Evolutionary conservation across 257 asterid genomes (phyloP), one percentile per base, ranked within the genome.

Genomic region (Przewalskia tangutica): DNA sequence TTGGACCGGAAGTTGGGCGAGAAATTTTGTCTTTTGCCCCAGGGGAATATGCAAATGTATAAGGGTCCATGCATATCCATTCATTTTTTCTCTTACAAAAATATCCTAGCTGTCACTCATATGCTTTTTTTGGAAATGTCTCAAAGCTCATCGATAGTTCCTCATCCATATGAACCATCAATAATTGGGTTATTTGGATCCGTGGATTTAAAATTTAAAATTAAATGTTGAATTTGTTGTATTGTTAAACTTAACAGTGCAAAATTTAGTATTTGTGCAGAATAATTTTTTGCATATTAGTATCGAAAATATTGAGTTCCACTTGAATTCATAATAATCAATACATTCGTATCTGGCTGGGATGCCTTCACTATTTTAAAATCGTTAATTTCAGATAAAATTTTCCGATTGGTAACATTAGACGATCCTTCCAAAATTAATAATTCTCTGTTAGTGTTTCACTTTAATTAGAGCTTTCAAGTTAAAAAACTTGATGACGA

Each of bases 101-200:
- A 70, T 27, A 27, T 81, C 82, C 82, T 58, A 87, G 89, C 90
- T 92, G 94, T 85, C 84, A 76, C 20, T 46, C 85, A 89, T 91
- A 73, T 86, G 89, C 78, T 23, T 38, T 6, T 27, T 73, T 46
- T 75, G 53, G 90, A 87, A 88, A 6, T 87, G 89, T 87, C 87
- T 59, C 66, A 89, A 90, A 88, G 64, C 20, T 66, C 86, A 84
- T 87, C 82, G 81, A 84, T 89, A 54, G 82, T 77, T 77, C 53
- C 5, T 70, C 53, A 51, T 34, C 81, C 91, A 89, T 87, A 92
- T 20, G 78, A 70, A 70, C 18, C 79, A 73, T 23, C 18, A 48
- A 23, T 23, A 73, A 12, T 46, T 38, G 12, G 5, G 6, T n/a
- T 10, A 44, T 70, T 18, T 2, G 56, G 56, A 44, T 44, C 11